Evolutionary conservation across 495 filamentous ascomycete species (phyloP).

Genomic region (Patellaria atrata): DNA sequence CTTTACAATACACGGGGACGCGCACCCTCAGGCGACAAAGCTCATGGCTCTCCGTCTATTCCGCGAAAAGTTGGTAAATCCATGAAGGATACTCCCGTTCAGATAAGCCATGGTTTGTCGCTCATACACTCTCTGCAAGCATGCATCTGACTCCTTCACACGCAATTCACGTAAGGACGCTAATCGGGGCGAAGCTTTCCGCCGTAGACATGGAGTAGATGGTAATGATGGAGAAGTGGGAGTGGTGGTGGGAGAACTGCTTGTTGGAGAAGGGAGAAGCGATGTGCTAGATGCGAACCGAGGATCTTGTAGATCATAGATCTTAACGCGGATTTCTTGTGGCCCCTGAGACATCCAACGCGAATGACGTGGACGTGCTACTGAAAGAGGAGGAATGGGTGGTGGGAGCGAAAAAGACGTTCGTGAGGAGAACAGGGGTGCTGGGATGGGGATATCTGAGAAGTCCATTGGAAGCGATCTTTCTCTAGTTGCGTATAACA

Average conservation of each 20-base stretch:
- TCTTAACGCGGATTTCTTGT: too few species aligned
- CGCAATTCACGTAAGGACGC: conserved; percentile 22
- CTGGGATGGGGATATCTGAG: too few species aligned
- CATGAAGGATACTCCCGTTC: conserved; percentile 13
- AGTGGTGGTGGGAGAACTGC: background rate
- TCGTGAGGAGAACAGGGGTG: too few species aligned
- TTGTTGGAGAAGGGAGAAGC: conserved; percentile 1
- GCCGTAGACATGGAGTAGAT: conserved; percentile 8
- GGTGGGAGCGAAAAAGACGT: background rate
- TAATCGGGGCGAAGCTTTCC: conserved; percentile 17
- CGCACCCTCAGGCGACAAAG: too few species aligned
- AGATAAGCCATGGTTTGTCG: conserved; percentile 22
- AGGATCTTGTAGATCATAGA: too few species aligned
- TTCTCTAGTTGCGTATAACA: too few species aligned
- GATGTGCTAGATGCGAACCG: too few species aligned
- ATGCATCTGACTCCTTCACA: conserved; percentile 23
- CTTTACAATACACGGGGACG: too few species aligned
- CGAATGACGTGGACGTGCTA: conserved; percentile 1
- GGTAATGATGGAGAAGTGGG: conserved; percentile 2
- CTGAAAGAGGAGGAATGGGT: conserved; percentile 2
- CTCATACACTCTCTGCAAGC: conserved; percentile 24
- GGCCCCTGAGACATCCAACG: too few species aligned
- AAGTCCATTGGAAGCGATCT: too few species aligned
- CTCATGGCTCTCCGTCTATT: too few species aligned
- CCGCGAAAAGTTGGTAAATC: too few species aligned